phyloP scores from a whole-genome alignment of 345 rosid species.

The Euphorbia lathyris region DNA sequence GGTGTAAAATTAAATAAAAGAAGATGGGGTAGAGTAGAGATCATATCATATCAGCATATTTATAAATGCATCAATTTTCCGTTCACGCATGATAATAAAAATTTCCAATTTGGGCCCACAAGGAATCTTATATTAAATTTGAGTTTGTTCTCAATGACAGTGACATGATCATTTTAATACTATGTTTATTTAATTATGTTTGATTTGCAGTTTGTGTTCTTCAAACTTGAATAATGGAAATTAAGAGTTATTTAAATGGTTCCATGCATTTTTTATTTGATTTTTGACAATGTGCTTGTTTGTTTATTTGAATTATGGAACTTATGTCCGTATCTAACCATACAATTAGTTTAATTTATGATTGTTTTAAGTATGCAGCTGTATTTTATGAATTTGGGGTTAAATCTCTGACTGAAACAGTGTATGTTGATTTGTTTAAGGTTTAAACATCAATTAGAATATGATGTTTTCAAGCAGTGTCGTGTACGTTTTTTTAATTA shows the following conservation, averaged over 20 bases:
- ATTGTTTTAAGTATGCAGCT: slow-evolving; percentile 20
- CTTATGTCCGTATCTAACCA: slow-evolving; percentile 39
- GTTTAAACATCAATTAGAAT: slow-evolving; percentile 18
- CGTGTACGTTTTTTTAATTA: slow-evolving; percentile 6
- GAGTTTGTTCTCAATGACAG: slow-evolving; percentile 22
- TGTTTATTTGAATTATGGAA: slow-evolving; percentile 38
- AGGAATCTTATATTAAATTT: slow-evolving; percentile 15
- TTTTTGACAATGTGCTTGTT: slow-evolving; percentile 19
- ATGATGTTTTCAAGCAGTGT: slow-evolving; percentile 15
- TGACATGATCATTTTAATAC: slow-evolving; percentile 11
- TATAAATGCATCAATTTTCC: slow-evolving; percentile 20
- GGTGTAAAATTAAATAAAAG: slow-evolving; percentile 1
- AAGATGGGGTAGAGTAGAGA: slow-evolving; percentile 7
- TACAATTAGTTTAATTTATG: slow-evolving; percentile 18
- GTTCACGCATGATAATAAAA: slow-evolving; percentile 30
- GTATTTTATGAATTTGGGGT: slow-evolving; percentile 24
- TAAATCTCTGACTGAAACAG: slow-evolving; percentile 43
- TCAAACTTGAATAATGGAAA: slow-evolving; percentile 3
- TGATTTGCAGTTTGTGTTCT: slow-evolving; percentile 12
- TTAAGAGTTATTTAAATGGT: slow-evolving; percentile 14
- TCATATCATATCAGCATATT: slow-evolving; percentile 14
- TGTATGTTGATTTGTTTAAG: slow-evolving; percentile 31
- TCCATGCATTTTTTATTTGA: slow-evolving; percentile 10
- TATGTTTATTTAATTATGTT: slow-evolving; percentile 1
- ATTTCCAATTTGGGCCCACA: slow-evolving; percentile 28